Percentiles rank a stretch among this genome's conserved stretches.
Evolutionary conservation across 192 early-diverging fungal genomes (phyloP).

Genomic region (Glomus cerebriforme): DNA sequence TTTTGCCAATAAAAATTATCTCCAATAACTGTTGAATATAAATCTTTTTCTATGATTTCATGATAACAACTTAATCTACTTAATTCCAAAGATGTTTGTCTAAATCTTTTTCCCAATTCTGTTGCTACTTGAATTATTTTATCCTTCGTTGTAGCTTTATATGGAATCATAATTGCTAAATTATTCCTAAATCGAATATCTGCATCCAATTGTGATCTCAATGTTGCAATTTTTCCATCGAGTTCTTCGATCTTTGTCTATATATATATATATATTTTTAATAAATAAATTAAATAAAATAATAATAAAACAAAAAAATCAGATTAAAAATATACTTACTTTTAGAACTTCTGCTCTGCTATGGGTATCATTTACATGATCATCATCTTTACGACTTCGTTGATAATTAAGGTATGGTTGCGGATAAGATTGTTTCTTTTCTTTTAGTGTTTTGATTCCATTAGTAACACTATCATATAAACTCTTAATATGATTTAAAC

Average conservation of each 20-base stretch:
- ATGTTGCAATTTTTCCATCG: slow-evolving; percentile 8
- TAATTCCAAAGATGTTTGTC: slow-evolving; percentile 57
- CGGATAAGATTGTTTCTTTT: slow-evolving; percentile 28
- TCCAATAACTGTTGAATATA: slow-evolving; percentile 26
- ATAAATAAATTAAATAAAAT: neutral
- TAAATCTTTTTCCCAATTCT: slow-evolving; percentile 55
- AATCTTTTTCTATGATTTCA: slow-evolving; percentile 59
- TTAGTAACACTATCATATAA: neutral
- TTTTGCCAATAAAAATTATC: slow-evolving; percentile 26
- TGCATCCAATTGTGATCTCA: slow-evolving; percentile 45
- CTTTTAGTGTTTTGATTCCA: neutral
- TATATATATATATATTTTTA: neutral
- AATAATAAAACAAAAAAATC: neutral
- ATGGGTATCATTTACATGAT: neutral
- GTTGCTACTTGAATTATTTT: slow-evolving; percentile 60
- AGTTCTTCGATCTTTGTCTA: neutral
- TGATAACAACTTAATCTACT: slow-evolving; percentile 72
- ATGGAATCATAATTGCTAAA: slow-evolving; percentile 68
- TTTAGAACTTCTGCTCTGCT: slow-evolving; percentile 14
- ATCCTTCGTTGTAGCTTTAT: slow-evolving; percentile 62
- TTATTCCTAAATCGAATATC: slow-evolving; percentile 65
- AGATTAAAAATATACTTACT: neutral
- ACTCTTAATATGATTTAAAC: neutral
- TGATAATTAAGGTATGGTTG: slow-evolving; percentile 3
- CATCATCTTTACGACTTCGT: neutral